Evolutionary conservation across 1,284 basidiomycete species (phyloP), one percentile per base, ranked within the genome.

Genomic region (Ceratobasidium sp.): DNA sequence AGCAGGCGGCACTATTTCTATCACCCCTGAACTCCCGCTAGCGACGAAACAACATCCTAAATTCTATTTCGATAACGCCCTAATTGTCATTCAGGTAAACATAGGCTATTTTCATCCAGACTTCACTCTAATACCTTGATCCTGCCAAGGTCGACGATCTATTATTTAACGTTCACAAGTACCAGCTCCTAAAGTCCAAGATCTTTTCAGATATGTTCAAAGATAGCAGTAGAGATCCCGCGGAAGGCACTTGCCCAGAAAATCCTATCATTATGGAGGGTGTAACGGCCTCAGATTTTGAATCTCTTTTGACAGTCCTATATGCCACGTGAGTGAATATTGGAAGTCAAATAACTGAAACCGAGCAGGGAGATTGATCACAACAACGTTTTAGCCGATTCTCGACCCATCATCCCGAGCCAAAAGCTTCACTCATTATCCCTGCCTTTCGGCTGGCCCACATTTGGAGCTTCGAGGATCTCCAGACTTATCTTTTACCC

Each of bases 391-490:
- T 31, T 23, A 71, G 68, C 35, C 53, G 54, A 17, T 71, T 71
- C 33, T 71, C 68, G 6, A 67, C 45, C 8, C 1, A 71, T 28
- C 39, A 73, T 20, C 69, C 54, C 23, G 26, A 11, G 3, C 69
- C 69, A 3, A 45, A 73, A 47, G 56, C 69, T 13, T 61, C 69
- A 17, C 69, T 73, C 45, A 73, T 73, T 17, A 73, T 73, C 13
- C 68, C 77, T 42, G 74, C 74, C 2, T 75, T 78, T 35, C 77
- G 75, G 28, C 61, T 78, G 17, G 53, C 77, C 13, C 76, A 75
- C 28, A 78, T 69, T 74, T 78, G 77, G 77, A 75, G 65, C 45
- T 78, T 78, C n/a, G 45, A 53, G 17, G 42, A 39, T 26, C 60
- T 78, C 11, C 74, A 75, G 23, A 49, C 23, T 17, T 76, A 54